Evolutionary conservation across 2,329 filamentous ascomycete genomes (phyloP).

Genomic region (Aspergillus floridensis): DNA sequence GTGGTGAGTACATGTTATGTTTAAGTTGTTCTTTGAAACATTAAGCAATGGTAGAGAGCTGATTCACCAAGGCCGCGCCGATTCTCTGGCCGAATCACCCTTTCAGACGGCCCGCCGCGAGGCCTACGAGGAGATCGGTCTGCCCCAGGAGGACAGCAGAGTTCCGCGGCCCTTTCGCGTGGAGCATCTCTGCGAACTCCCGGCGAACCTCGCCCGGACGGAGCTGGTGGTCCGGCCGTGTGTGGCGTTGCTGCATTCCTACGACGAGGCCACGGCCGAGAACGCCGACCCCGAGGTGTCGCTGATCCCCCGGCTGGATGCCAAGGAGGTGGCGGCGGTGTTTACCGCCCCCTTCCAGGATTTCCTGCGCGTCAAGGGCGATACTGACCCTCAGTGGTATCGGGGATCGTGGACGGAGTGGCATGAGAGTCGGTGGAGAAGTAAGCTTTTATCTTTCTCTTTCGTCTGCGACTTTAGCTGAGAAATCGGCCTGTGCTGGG

Average conservation of each 20-base stretch:
- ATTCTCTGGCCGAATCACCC: constrained; percentile 53
- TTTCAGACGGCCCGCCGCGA: constrained; percentile 85
- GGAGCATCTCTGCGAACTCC: constrained; percentile 83
- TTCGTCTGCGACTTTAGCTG: background rate
- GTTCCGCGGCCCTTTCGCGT: constrained; percentile 77
- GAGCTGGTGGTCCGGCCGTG: constrained; percentile 73
- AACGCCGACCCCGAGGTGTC: constrained; percentile 61
- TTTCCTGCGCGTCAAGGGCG: constrained; percentile 66
- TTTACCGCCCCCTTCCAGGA: constrained; percentile 87
- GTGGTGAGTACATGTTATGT: constrained; percentile 58
- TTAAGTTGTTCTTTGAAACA: background rate
- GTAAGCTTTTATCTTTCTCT: constrained; percentile 27
- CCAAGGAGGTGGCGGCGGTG: constrained; percentile 87
- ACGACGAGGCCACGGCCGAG: constrained; percentile 45
- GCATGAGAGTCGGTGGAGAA: constrained; percentile 73
- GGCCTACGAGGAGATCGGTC: constrained; percentile 88
- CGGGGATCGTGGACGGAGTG: constrained; percentile 76
- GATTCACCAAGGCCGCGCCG: constrained; percentile 47
- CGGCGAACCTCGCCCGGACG: constrained; percentile 70
- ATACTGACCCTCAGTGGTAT: constrained; percentile 71
- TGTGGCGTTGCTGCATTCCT: constrained; percentile 72
- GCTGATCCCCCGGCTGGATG: constrained; percentile 77
- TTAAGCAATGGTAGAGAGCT: background rate
- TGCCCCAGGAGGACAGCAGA: constrained; percentile 67
- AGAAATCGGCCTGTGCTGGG: background rate